Conservation (phyloP, 1,139 yeast species). For the Magnusiomyces tetraspermus region DNA sequence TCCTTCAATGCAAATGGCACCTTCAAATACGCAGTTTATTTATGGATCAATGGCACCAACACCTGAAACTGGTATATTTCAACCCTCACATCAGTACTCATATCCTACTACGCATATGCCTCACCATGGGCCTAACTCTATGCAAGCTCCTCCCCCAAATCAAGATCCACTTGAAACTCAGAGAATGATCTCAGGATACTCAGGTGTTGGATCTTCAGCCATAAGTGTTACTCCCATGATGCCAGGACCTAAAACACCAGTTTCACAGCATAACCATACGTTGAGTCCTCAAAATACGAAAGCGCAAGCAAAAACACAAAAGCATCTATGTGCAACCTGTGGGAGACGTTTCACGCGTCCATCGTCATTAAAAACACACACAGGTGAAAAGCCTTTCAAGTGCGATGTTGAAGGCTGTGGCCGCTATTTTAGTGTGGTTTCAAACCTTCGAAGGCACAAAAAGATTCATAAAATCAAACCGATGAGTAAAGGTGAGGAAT, state of each 20-base stretch:
- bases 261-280: constrained; percentile 17
- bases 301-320: constrained; percentile 23
- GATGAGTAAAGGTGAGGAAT: not conserved
- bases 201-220: not conserved
- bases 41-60: not conserved
- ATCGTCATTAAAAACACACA: constrained; percentile 68
- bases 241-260: not conserved
- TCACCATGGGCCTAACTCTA: not conserved
- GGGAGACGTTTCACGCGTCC: constrained; percentile 73
- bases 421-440: constrained; percentile 63
- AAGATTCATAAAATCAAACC: constrained; percentile 41
- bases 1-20: not conserved
- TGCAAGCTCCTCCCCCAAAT: not conserved
- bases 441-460: constrained; percentile 72
- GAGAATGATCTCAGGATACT: not conserved
- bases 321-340: constrained; percentile 54
- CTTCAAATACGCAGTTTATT: not conserved
- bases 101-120: not conserved
- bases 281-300: constrained; percentile 27
- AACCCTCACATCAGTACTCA: not conserved
- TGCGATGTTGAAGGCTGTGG: constrained; percentile 64
- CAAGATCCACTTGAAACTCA: not conserved
- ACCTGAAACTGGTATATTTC: not conserved
- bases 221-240: not conserved
- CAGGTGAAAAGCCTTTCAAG: constrained; percentile 70